These are phyloP conservation scores for Colletotrichum gloeosporioides DNA, from an alignment of 2,329 filamentous ascomycete species.

Conservation along the genomic window DNA sequence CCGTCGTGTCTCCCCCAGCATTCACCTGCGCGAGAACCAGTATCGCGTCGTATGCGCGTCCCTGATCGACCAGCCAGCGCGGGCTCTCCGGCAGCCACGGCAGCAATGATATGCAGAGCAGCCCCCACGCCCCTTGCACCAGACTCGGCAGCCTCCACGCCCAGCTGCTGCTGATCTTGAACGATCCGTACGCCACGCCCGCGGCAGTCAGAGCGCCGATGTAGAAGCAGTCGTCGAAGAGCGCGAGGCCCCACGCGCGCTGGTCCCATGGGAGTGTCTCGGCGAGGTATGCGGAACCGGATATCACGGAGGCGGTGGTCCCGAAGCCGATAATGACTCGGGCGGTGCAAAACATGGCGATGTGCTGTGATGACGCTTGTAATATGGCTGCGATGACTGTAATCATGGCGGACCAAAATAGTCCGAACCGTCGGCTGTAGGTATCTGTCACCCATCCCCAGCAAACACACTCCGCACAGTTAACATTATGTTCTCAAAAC, in stretches of 20 bases:
- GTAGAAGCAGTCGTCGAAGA: slow-evolving; percentile 2
- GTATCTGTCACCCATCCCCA: neutral
- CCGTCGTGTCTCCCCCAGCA: neutral
- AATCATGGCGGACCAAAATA: neutral
- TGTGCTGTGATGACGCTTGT: neutral
- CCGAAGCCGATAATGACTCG: neutral
- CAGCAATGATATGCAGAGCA: neutral
- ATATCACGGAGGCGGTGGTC: neutral
- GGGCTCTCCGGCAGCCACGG: slow-evolving; percentile 5
- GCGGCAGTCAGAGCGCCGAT: neutral
- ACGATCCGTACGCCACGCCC: neutral
- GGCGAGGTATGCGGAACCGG: neutral
- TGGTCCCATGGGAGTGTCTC: neutral
- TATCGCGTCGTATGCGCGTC: neutral
- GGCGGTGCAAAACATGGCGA: slow-evolving; percentile 6
- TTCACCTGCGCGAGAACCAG: neutral
- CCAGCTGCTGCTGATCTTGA: neutral
- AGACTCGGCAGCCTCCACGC: neutral
- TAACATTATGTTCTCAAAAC: neutral
- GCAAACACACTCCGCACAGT: neutral
- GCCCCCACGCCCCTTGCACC: neutral
- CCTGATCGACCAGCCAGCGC: slow-evolving; percentile 3
- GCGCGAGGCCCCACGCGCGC: neutral
- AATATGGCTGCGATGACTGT: neutral
- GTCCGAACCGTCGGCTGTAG: neutral